Percentiles rank a stretch among this genome's conserved stretches.
phyloP scores from a whole-genome alignment of 768 basidiomycete species.

The Kwoniella pini region DNA sequence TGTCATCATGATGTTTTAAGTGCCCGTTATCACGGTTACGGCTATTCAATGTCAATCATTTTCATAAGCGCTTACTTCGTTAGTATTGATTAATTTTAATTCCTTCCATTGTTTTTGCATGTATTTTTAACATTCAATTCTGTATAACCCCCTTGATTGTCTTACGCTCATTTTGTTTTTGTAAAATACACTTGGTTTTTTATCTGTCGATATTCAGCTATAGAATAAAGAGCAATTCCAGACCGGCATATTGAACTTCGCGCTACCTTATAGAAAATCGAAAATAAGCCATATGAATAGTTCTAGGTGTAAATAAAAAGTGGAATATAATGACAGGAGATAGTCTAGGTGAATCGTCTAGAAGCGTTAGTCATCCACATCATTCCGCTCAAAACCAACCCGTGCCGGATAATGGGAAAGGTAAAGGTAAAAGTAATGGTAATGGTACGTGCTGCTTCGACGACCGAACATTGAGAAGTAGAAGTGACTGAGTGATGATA shows the following conservation, averaged over 20 bases:
- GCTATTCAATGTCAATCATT: background rate
- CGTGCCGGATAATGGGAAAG: background rate
- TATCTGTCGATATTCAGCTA: no score
- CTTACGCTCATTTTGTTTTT: no score
- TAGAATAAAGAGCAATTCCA: no score
- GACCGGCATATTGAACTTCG: no score
- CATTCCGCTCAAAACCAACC: background rate
- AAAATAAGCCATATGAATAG: background rate
- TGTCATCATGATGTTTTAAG: background rate
- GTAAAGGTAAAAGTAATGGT: slow-evolving; percentile 13
- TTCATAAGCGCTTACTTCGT: background rate
- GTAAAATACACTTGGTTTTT: no score
- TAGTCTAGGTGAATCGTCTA: slow-evolving; percentile 1
- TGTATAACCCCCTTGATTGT: no score
- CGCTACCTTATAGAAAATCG: background rate
- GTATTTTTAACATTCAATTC: no score
- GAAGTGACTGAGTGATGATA: background rate
- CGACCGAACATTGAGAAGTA: no score
- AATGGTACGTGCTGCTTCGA: background rate
- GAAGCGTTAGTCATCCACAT: slow-evolving; percentile 7
- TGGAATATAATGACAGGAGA: background rate
- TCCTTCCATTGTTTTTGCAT: no score
- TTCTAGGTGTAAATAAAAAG: background rate
- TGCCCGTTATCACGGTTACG: background rate
- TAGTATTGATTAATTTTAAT: no score